Base-by-base conservation (phyloP, 164 flowering plant species). In the Tetrastigma voinierianum region DNA sequence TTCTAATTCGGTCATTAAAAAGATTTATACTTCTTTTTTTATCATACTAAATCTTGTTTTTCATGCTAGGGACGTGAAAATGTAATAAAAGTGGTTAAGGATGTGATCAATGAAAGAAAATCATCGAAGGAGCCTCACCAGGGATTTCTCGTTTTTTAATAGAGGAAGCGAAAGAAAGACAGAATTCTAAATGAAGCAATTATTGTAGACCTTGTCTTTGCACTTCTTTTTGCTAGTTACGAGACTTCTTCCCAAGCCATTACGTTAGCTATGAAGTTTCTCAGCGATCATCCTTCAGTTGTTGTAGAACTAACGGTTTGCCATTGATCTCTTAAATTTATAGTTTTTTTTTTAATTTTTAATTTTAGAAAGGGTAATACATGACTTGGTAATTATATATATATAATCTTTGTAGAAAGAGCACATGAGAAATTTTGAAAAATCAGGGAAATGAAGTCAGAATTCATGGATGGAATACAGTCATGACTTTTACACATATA, bases 401-500 rank as follows among this genome's bases (percentile, higher is more conserved):
- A 32, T 32, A 32, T 32, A 32, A 32, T 7, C 40, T 0, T 24
- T 32, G 0, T n/a, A 53, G 57, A 17, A 65, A 20, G 67, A 65
- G 49, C 67, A 65, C 12, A 49, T 53, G 52, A n/a, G 18, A 0
- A 19, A 65, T 65, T 18, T 19, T 54, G 14, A 11, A 17, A 54
- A 65, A 21, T 40, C 40, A 15, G 15, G 58, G 9, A 40, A 32
- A 40, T 54, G 23, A 19, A 1, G 18, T 32, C 0, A 49, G 59
- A 18, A 43, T 65, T 10, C 67, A 25, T 65, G 59, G 67, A 17
- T 21, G 18, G 59, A 65, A n/a, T 52, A 17, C 24, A 65, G 53
- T 59, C 44, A 65, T 65, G 67, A 65, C 46, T 13, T 65, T 20
- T 24, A 65, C 67, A 9, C 13, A 18, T 18, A 32, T 1, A 43